These are phyloP conservation scores for Colletotrichum sp. DNA, from an alignment of 2,329 filamentous ascomycete genomes.

Conservation along the genomic window DNA sequence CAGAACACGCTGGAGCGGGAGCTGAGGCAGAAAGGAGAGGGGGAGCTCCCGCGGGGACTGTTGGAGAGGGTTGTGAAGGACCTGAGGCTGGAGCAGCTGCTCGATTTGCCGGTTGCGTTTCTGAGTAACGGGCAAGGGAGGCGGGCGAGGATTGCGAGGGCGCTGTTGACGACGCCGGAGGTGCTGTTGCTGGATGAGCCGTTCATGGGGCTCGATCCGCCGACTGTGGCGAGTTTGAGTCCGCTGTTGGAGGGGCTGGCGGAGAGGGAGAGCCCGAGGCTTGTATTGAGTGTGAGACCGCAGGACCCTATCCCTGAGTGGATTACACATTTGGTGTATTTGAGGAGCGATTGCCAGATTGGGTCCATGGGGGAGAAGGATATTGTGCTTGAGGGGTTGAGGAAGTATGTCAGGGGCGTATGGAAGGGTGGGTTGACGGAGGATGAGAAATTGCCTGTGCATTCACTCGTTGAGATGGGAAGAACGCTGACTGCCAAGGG, in stretches of 20 bases:
- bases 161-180: conserved; percentile 79
- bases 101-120: conserved; percentile 85
- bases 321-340: conserved; percentile 83
- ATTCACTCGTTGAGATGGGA: conserved; percentile 56
- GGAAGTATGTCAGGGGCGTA: conserved; percentile 52
- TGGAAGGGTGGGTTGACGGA: conserved; percentile 47
- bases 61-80: conserved; percentile 71
- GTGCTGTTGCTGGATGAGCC: conserved; percentile 89
- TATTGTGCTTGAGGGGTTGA: conserved; percentile 62
- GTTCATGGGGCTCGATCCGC: conserved; percentile 94
- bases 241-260: conserved; percentile 73
- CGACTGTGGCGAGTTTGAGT: conserved; percentile 75
- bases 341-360: conserved; percentile 72
- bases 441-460: conserved; percentile 53
- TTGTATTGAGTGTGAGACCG: conserved; percentile 80
- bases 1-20: conserved; percentile 72
- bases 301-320: conserved; percentile 89
- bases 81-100: conserved; percentile 70
- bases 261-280: conserved; percentile 67
- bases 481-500: conserved; percentile 47
- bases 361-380: conserved; percentile 69
- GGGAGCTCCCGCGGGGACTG: conserved; percentile 50
- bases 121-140: conserved; percentile 93
- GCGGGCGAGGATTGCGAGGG: conserved; percentile 85
- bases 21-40: conserved; percentile 47